Conservation (phyloP, 78 protist genomes). For the Dictyostelium intermedium region DNA sequence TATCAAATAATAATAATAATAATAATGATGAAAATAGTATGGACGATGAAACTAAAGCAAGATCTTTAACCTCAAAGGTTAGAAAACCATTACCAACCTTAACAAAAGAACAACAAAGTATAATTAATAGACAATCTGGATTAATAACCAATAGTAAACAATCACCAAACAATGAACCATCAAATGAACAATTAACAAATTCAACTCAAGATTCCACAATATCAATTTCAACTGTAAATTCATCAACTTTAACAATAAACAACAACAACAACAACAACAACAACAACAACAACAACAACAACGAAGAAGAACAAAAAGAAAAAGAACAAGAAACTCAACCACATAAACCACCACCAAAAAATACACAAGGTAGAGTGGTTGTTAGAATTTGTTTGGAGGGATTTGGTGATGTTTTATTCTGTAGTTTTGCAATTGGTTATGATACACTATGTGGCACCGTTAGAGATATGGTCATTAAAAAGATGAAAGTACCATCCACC, state of each 20-base stretch:
- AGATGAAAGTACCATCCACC: conserved; percentile 46
- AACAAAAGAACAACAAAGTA: conserved; percentile 20
- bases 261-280: no score
- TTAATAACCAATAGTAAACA: background rate
- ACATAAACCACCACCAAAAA: background rate
- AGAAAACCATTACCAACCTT: conserved; percentile 15
- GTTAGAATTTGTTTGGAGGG: conserved; percentile 80
- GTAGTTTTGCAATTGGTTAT: conserved; percentile 71
- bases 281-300: no score
- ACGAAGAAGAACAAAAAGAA: no score
- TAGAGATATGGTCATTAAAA: conserved; percentile 47
- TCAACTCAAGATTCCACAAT: background rate
- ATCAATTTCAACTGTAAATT: background rate
- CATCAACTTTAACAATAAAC: background rate
- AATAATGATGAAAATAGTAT: background rate
- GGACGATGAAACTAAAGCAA: background rate
- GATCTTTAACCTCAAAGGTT: background rate
- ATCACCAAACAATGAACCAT: background rate
- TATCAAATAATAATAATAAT: background rate
- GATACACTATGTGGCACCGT: conserved; percentile 69
- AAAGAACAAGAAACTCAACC: background rate
- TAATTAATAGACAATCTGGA: background rate
- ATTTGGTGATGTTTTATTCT: conserved; percentile 69
- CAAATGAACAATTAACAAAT: background rate
- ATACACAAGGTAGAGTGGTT: conserved; percentile 42